Evolutionary conservation across 176 grass and related monocot species (phyloP).

Genomic region (Elymus sibiricus): DNA sequence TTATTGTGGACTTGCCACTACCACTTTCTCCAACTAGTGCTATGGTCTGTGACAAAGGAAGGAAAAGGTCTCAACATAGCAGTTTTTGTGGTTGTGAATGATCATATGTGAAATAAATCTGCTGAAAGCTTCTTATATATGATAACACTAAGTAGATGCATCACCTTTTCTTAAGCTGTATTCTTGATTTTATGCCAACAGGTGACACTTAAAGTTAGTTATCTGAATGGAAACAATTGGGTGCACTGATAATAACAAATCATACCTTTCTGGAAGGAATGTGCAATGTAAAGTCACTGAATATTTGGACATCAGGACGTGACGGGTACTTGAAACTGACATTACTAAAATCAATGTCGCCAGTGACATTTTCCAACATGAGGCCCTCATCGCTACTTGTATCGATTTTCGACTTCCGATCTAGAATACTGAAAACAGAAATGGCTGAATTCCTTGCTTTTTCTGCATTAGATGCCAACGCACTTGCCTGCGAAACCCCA

Average conservation of each 20-base stretch:
- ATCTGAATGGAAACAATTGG: background rate
- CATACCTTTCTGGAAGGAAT: constrained; percentile 63
- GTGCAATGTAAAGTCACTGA: constrained; percentile 48
- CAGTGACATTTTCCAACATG: constrained; percentile 29
- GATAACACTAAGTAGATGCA: background rate
- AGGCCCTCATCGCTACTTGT: constrained; percentile 33
- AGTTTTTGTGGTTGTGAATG: background rate
- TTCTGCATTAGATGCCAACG: constrained; percentile 39
- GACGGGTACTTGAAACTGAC: constrained; percentile 68
- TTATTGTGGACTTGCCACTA: constrained; percentile 67
- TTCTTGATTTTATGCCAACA: background rate
- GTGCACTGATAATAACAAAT: background rate
- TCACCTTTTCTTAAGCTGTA: background rate
- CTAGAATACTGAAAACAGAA: constrained; percentile 65
- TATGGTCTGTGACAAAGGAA: constrained; percentile 41
- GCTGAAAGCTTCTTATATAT: background rate
- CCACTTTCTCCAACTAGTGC: constrained; percentile 77
- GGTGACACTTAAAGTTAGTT: background rate
- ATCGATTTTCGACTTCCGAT: constrained; percentile 59
- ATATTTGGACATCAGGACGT: constrained; percentile 59
- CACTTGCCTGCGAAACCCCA: constrained; percentile 43
- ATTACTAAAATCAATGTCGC: constrained; percentile 49
- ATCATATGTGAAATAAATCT: constrained; percentile 10
- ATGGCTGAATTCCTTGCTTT: constrained; percentile 56
- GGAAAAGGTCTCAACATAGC: background rate